A percentile compares a stretch with the other conserved stretches of the same genome.
Evolutionary conservation across 2,329 filamentous ascomycete genomes (phyloP).

Genomic region (Alternaria solani): DNA sequence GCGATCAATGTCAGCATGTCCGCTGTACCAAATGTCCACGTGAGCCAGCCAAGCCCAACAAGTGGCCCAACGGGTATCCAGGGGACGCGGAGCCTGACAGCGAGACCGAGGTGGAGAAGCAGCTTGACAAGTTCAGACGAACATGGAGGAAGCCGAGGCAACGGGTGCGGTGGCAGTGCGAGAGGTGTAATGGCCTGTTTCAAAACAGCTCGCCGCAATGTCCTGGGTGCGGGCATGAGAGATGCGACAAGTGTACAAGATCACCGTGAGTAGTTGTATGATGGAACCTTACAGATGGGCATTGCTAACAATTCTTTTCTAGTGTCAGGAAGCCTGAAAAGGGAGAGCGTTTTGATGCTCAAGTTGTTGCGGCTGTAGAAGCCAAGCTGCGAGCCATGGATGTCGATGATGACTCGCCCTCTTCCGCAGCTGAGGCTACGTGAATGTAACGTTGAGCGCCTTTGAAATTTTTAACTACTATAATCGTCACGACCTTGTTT

Average conservation of each 20-base stretch:
- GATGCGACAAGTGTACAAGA: conserved; percentile 67
- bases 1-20: conserved; percentile 72
- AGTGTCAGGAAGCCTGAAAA: conserved; percentile 64
- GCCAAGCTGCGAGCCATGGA: conserved; percentile 57
- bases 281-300: background rate
- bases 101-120: conserved; percentile 41
- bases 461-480: background rate
- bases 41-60: conserved; percentile 75
- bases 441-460: conserved; percentile 3
- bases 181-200: conserved; percentile 69
- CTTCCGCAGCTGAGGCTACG: conserved; percentile 26
- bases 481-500: background rate
- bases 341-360: conserved; percentile 67
- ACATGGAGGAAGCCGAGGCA: conserved; percentile 56
- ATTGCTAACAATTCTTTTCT: conserved; percentile 18
- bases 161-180: conserved; percentile 62
- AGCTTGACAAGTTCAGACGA: conserved; percentile 41
- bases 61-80: conserved; percentile 74
- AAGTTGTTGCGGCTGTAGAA: conserved; percentile 66
- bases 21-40: conserved; percentile 83
- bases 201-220: conserved; percentile 65
- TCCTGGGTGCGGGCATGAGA: conserved; percentile 66
- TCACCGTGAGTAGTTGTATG: conserved; percentile 52
- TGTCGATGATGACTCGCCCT: conserved; percentile 36
- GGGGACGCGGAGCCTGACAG: conserved; percentile 62